A percentile compares a stretch with the other conserved stretches of the same genome.
Conservation (phyloP, 495 filamentous ascomycete species). For the Trichoderma orchidacearum region DNA sequence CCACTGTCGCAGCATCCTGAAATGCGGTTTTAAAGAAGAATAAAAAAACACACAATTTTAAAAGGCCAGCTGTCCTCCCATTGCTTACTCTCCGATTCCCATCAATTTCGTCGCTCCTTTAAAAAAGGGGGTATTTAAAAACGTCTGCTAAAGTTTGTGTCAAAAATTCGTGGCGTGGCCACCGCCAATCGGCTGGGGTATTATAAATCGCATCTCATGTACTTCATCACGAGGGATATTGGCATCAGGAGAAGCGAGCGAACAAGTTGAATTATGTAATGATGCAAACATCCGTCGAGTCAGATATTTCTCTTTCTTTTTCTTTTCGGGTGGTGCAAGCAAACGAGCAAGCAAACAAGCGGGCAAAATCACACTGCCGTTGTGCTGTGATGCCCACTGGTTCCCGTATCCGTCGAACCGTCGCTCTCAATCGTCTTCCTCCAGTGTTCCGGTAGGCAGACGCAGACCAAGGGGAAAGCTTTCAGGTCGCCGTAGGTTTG, state of each 20-base stretch:
- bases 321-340: too few relatives aligned
- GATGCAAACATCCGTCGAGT: conserved; percentile 7
- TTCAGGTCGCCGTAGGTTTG: conserved; percentile 77
- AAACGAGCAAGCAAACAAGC: too few relatives aligned
- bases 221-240: not conserved
- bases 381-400: conserved; percentile 21
- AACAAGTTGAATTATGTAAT: not conserved
- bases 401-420: conserved; percentile 41
- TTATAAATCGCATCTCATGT: not conserved
- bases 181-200: not conserved
- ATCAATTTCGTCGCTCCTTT: not conserved
- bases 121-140: not conserved
- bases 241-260: not conserved
- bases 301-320: conserved; percentile 8
- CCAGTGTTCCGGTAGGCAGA: conserved; percentile 96
- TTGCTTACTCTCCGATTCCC: not conserved
- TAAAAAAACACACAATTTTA: too few relatives aligned
- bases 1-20: too few relatives aligned
- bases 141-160: not conserved
- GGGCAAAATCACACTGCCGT: not conserved
- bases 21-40: too few relatives aligned
- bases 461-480: conserved; percentile 95
- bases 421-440: conserved; percentile 92
- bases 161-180: not conserved
- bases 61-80: not conserved